Percentiles rank a stretch among this genome's conserved stretches.
phyloP scores from a whole-genome alignment of 2,329 filamentous ascomycete species.

The Fusarium aywerte region DNA sequence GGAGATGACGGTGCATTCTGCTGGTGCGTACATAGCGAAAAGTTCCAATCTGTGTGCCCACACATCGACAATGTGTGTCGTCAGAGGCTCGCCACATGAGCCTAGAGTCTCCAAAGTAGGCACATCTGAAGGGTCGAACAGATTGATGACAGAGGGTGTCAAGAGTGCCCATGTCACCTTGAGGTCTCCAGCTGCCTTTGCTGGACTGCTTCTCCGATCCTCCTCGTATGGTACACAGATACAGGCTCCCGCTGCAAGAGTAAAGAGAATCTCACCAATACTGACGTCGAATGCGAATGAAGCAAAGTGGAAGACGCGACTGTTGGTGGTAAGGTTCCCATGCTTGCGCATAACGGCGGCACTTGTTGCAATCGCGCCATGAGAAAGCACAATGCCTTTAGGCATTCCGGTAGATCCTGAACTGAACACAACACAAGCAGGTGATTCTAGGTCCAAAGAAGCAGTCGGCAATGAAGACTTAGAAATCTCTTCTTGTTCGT shows the following conservation, averaged over 20 bases:
- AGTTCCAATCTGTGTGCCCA: background rate
- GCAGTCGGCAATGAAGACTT: rapidly evolving
- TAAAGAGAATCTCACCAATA: slow-evolving; percentile 6
- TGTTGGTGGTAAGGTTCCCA: background rate
- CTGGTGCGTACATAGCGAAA: slow-evolving; percentile 3
- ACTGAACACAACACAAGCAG: slow-evolving; percentile 2
- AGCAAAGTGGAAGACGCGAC: slow-evolving; percentile 9
- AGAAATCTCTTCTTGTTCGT: rapidly evolving
- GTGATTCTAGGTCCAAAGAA: background rate
- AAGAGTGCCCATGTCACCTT: background rate
- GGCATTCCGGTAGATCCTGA: background rate
- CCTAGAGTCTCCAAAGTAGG: background rate
- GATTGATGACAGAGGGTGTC: slow-evolving; percentile 3
- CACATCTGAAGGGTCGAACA: slow-evolving; percentile 1
- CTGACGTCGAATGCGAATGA: slow-evolving; percentile 9
- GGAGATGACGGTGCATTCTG: slow-evolving; percentile 2
- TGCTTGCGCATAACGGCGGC: background rate
- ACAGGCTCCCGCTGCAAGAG: slow-evolving; percentile 5
- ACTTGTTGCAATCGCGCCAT: background rate
- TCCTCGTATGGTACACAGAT: background rate
- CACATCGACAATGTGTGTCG: background rate
- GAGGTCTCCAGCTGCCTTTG: slow-evolving; percentile 1
- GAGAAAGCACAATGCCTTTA: slow-evolving; percentile 1
- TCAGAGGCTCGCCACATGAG: slow-evolving; percentile 2
- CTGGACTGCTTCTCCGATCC: background rate